phyloP scores from a whole-genome alignment of 2,329 filamentous ascomycete genomes.

The Diplocarpon rosae region DNA sequence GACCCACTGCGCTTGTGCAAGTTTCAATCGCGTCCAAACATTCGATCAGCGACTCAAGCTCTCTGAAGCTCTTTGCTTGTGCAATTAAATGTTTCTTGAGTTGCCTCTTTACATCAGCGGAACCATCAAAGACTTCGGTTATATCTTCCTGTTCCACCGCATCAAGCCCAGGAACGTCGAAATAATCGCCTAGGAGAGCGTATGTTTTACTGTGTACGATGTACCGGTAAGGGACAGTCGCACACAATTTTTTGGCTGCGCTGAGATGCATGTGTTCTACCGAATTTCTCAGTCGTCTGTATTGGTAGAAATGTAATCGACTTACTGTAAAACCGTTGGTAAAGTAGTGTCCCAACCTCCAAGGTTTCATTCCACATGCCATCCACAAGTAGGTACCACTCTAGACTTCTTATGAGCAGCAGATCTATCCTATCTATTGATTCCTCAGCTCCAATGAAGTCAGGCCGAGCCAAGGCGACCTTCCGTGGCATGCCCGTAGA shows the following conservation, averaged over 20 bases:
- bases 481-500: slow-evolving; percentile 26
- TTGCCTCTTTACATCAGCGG: slow-evolving; percentile 27
- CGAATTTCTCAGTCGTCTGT: slow-evolving; percentile 12
- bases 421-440: slow-evolving; percentile 54
- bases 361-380: slow-evolving; percentile 64
- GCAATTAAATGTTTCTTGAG: slow-evolving; percentile 31
- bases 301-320: slow-evolving; percentile 16
- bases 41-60: slow-evolving; percentile 56
- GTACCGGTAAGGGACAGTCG: slow-evolving; percentile 38
- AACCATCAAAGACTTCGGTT: slow-evolving; percentile 26
- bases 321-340: slow-evolving; percentile 77
- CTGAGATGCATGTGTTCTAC: slow-evolving; percentile 35
- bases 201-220: slow-evolving; percentile 27
- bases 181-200: slow-evolving; percentile 30
- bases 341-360: slow-evolving; percentile 55
- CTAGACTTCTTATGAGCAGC: slow-evolving; percentile 63
- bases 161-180: slow-evolving; percentile 28
- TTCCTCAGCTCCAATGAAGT: slow-evolving; percentile 59
- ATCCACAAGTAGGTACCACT: slow-evolving; percentile 73
- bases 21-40: slow-evolving; percentile 59
- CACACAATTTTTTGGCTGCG: slow-evolving; percentile 42
- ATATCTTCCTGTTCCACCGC: slow-evolving; percentile 21
- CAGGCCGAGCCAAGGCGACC: slow-evolving; percentile 54
- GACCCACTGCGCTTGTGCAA: slow-evolving; percentile 31
- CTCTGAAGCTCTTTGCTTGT: slow-evolving; percentile 52